Percentiles rank a stretch among this genome's conserved stretches.
phyloP scores from a whole-genome alignment of 2,329 filamentous ascomycete species.

The Trichothecium sympodiale region DNA sequence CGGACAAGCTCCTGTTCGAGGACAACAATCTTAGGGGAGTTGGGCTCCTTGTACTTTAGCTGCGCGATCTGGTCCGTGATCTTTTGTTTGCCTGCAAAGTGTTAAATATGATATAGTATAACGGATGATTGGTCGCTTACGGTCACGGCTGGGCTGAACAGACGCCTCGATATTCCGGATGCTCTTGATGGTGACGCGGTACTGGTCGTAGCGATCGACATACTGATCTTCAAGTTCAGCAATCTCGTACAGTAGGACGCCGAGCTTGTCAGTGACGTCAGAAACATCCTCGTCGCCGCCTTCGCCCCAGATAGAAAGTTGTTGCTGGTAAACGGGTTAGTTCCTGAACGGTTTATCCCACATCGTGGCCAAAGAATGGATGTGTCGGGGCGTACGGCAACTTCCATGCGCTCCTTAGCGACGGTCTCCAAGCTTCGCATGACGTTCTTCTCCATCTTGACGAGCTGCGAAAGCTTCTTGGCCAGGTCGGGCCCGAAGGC shows the following conservation, averaged over 20 bases:
- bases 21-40: slow-evolving; percentile 93
- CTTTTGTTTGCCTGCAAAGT: slow-evolving; percentile 77
- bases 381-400: slow-evolving; percentile 59
- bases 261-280: slow-evolving; percentile 97
- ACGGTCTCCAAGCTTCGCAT: slow-evolving; percentile 98
- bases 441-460: slow-evolving; percentile 99
- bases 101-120: too few relatives aligned
- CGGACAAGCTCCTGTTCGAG: slow-evolving; percentile 97
- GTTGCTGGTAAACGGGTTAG: slow-evolving; percentile 53
- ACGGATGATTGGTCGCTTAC: slow-evolving; percentile 40
- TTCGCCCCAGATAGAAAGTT: slow-evolving; percentile 97
- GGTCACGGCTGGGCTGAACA: slow-evolving; percentile 93
- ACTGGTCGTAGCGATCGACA: slow-evolving; percentile 98
- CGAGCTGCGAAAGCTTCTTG: slow-evolving; percentile 93
- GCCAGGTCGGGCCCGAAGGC: slow-evolving; percentile 78
- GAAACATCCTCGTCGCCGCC: slow-evolving; percentile 93
- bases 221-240: slow-evolving; percentile 97
- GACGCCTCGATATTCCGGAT: slow-evolving; percentile 98
- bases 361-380: not conserved
- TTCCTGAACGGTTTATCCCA: not conserved
- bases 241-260: slow-evolving; percentile 95
- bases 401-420: slow-evolving; percentile 93
- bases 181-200: slow-evolving; percentile 97
- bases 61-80: slow-evolving; percentile 98
- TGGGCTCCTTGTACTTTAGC: slow-evolving; percentile 99